Percentiles rank a stretch among this genome's conserved stretches.
Conservation (phyloP, 768 basidiomycete species). For the Amylocystis lapponica region DNA sequence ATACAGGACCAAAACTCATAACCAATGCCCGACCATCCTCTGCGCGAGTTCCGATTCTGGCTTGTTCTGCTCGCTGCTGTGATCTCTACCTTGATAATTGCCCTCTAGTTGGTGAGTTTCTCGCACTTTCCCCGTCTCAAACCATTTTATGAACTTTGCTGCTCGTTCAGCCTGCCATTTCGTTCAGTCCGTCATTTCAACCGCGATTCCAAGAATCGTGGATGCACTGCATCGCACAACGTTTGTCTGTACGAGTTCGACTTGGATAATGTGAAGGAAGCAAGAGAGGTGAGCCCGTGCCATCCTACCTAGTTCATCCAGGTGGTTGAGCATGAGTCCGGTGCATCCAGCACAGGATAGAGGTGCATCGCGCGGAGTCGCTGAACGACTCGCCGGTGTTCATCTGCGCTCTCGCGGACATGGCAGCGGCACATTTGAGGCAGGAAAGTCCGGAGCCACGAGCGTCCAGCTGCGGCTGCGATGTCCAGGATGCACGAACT, state of each 20-base stretch:
- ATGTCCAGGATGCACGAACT: constrained; percentile 92
- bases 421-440: constrained; percentile 73
- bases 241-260: constrained; percentile 81
- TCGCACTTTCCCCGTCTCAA: no score
- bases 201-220: constrained; percentile 13
- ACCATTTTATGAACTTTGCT: neutral
- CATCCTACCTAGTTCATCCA: neutral
- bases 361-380: constrained; percentile 83
- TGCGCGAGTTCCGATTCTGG: neutral
- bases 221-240: constrained; percentile 11
- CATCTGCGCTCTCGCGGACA: constrained; percentile 90
- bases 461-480: constrained; percentile 80
- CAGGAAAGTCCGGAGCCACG: constrained; percentile 53
- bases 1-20: no score
- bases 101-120: neutral
- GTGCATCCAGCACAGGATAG: constrained; percentile 72
- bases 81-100: neutral
- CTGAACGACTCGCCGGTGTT: constrained; percentile 96
- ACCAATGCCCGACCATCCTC: neutral
- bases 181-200: constrained; percentile 14
- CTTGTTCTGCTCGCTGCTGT: neutral
- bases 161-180: no score
- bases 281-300: constrained; percentile 60
- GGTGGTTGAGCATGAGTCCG: constrained; percentile 2
- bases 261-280: constrained; percentile 89